Evolutionary conservation across 208 protist genomes (phyloP).

Genomic region (Willaertia magna): DNA sequence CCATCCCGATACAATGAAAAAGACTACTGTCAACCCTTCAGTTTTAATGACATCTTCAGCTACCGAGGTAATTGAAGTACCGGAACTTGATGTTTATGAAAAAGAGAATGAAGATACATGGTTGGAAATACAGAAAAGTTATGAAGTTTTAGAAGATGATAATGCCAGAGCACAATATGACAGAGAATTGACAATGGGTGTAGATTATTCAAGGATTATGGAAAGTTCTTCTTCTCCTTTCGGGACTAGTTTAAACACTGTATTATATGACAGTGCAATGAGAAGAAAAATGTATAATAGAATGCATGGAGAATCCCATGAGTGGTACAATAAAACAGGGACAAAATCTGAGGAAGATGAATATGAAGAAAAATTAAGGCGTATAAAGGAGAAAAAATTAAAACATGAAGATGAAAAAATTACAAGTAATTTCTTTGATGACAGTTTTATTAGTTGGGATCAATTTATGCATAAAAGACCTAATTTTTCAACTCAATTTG

Average conservation of each 20-base stretch:
- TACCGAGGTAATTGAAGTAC: neutral
- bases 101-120: neutral
- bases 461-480: neutral
- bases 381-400: neutral
- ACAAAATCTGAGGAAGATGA: neutral
- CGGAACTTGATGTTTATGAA: too few species aligned
- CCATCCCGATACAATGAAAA: neutral
- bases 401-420: neutral
- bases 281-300: neutral
- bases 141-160: conserved; percentile 3
- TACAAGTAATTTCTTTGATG: neutral
- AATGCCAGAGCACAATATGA: neutral
- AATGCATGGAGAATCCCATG: neutral
- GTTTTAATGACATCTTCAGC: neutral
- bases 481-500: neutral
- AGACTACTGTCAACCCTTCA: neutral
- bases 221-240: neutral
- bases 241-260: neutral
- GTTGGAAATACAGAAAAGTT: neutral
- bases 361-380: neutral
- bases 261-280: neutral
- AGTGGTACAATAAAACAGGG: neutral
- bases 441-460: neutral
- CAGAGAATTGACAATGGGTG: neutral
- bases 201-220: neutral